These are phyloP conservation scores for Gentiana dahurica DNA, from an alignment of 257 asterid species.

Conservation along the genomic window DNA sequence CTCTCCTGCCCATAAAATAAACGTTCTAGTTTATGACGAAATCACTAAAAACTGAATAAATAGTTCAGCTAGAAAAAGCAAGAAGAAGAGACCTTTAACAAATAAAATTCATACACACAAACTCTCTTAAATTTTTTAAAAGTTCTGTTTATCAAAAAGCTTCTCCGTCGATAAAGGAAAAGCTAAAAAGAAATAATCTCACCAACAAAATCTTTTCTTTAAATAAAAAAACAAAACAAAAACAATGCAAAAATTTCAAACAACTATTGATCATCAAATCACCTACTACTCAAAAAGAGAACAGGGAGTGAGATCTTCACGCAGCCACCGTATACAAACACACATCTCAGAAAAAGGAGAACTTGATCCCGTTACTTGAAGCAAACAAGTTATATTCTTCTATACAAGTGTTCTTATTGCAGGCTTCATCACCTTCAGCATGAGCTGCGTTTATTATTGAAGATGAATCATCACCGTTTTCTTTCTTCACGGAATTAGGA, in stretches of 20 bases:
- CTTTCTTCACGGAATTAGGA: slow-evolving; percentile 37
- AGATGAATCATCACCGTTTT: slow-evolving; percentile 20
- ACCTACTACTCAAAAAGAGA: slow-evolving; percentile 27
- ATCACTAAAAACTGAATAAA: too few species aligned
- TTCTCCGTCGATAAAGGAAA: slow-evolving; percentile 1
- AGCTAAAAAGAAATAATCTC: slow-evolving; percentile 5
- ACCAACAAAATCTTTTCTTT: slow-evolving; percentile 10
- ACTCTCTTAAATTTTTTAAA: slow-evolving; percentile 13
- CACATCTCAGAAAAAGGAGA: slow-evolving; percentile 69
- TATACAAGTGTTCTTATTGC: slow-evolving; percentile 45
- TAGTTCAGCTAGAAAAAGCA: neutral
- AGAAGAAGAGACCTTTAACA: slow-evolving; percentile 2
- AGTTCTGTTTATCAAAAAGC: slow-evolving; percentile 4
- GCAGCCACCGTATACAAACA: slow-evolving; percentile 27
- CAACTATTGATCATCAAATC: slow-evolving; percentile 32
- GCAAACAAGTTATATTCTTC: slow-evolving; percentile 94
- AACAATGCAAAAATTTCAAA: slow-evolving; percentile 13
- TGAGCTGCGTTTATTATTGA: slow-evolving; percentile 20
- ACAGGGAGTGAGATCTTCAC: slow-evolving; percentile 15
- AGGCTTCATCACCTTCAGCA: slow-evolving; percentile 22
- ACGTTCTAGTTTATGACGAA: neutral
- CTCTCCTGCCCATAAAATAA: neutral
- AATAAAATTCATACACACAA: slow-evolving; percentile 12
- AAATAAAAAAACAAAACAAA: neutral
- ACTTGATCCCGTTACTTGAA: slow-evolving; percentile 63